Evolutionary conservation across 2,329 filamentous ascomycete species (phyloP).

Genomic region (Claviceps monticola): DNA sequence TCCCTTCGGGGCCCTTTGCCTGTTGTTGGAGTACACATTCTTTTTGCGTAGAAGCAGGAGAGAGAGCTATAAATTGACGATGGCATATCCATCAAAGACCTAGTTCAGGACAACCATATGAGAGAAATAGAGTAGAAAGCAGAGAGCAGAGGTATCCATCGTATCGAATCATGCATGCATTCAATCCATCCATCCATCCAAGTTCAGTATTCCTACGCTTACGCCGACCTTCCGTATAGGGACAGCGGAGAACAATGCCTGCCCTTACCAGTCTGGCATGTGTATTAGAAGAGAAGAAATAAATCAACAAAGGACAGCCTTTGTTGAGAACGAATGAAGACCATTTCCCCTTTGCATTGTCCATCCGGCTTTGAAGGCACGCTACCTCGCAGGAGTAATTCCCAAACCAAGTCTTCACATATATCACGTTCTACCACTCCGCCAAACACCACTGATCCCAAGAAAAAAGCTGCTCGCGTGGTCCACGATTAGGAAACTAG

Average conservation of each 20-base stretch:
- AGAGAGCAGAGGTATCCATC: slow-evolving; percentile 29
- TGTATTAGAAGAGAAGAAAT: slow-evolving; percentile 19
- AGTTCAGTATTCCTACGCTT: slow-evolving; percentile 15
- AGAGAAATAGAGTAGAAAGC: slow-evolving; percentile 12
- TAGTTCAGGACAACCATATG: background rate
- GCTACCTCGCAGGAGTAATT: background rate
- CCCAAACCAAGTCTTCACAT: background rate
- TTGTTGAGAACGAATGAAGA: background rate
- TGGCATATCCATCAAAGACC: background rate
- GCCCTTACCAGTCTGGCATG: slow-evolving; percentile 26
- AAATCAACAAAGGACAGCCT: slow-evolving; percentile 10
- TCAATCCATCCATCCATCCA: slow-evolving; percentile 15
- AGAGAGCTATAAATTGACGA: background rate
- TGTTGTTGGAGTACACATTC: too few species aligned
- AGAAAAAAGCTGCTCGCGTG: slow-evolving; percentile 7
- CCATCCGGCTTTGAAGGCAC: background rate
- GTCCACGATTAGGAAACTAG: slow-evolving; percentile 3
- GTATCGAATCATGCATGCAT: slow-evolving; percentile 30
- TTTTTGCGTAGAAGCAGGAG: too few species aligned
- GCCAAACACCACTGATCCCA: slow-evolving; percentile 4
- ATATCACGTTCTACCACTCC: background rate
- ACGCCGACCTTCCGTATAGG: slow-evolving; percentile 3
- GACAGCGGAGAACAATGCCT: slow-evolving; percentile 5
- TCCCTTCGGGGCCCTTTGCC: too few species aligned
- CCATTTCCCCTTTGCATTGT: background rate